Conservation (phyloP, 805 yeast genomes). For the Candida chauliodis region DNA sequence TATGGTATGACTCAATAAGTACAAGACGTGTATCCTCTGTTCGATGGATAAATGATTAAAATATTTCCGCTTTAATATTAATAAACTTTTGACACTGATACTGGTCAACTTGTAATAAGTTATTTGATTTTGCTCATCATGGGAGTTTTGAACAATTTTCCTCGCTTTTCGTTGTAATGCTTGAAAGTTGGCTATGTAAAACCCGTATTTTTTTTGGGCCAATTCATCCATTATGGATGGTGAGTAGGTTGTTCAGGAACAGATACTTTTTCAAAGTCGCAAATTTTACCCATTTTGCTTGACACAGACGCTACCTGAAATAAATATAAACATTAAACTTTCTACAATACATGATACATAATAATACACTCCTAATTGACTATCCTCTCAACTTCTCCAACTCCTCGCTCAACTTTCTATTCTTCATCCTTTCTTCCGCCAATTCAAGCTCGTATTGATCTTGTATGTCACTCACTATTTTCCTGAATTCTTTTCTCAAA, state of each 20-base stretch:
- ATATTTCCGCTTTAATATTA: conserved; percentile 29
- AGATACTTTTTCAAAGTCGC: too few species aligned
- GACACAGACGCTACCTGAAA: background rate
- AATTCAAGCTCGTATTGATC: conserved; percentile 58
- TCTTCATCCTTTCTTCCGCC: conserved; percentile 50
- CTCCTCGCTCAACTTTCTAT: conserved; percentile 38
- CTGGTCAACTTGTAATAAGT: conserved; percentile 29
- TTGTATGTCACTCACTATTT: conserved; percentile 58
- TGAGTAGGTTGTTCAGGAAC: too few species aligned
- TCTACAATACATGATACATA: background rate
- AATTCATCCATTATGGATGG: conserved; percentile 1
- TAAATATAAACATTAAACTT: background rate
- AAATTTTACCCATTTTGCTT: too few species aligned
- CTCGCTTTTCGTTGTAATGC: conserved; percentile 23
- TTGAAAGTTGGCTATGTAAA: conserved; percentile 17
- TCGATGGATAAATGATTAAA: conserved; percentile 23
- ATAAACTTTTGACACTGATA: conserved; percentile 34
- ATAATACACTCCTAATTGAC: background rate
- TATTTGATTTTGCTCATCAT: conserved; percentile 16
- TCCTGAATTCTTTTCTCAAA: conserved; percentile 65
- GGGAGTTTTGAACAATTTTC: conserved; percentile 13
- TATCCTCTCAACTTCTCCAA: conserved; percentile 11
- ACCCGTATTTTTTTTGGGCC: conserved; percentile 9
- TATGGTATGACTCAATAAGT: conserved; percentile 2
- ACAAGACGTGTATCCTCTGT: conserved; percentile 6